These are phyloP conservation scores for Globisporangium carolinianum DNA, from an alignment of 352 stramenopile genomes.

Conservation along the genomic window DNA sequence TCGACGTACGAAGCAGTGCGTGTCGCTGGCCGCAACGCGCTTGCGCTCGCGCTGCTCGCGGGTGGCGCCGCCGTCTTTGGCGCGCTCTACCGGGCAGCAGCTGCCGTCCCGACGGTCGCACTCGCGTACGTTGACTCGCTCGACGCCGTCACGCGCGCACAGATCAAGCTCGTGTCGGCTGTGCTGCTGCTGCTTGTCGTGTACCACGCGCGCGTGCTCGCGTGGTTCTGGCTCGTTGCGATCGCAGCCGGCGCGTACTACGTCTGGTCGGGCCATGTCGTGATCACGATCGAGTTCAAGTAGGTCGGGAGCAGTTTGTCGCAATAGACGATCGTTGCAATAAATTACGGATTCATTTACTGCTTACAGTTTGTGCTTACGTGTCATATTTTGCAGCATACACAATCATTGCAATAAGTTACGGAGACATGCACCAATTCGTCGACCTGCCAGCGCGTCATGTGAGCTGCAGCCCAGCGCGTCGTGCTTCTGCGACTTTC, in stretches of 20 bases:
- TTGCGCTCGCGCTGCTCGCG: constrained; percentile 16
- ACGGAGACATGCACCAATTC: neutral
- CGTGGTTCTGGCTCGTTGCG: constrained; percentile 34
- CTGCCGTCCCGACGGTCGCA: constrained; percentile 20
- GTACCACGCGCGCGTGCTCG: constrained; percentile 28
- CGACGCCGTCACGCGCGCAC: constrained; percentile 33
- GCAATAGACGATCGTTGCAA: too few relatives aligned
- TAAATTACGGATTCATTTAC: neutral
- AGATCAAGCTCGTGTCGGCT: constrained; percentile 31
- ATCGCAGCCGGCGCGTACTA: constrained; percentile 23
- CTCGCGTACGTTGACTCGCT: constrained; percentile 20
- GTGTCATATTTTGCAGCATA: constrained; percentile 15
- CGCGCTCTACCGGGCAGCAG: constrained; percentile 21
- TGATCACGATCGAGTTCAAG: constrained; percentile 20
- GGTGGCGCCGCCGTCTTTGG: constrained; percentile 19
- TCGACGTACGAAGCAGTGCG: constrained; percentile 29
- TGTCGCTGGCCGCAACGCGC: constrained; percentile 20
- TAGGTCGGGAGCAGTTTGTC: neutral
- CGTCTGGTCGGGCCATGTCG: constrained; percentile 45
- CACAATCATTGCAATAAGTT: neutral
- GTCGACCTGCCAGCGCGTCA: neutral
- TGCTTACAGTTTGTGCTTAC: neutral
- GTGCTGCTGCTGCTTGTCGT: constrained; percentile 14
- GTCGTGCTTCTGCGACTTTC: constrained; percentile 26
- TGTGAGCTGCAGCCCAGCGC: constrained; percentile 27